Percentiles rank a stretch among this genome's conserved stretches.
phyloP scores from a whole-genome alignment of 2,329 filamentous ascomycete genomes.

The Trichoderma guizhouense region DNA sequence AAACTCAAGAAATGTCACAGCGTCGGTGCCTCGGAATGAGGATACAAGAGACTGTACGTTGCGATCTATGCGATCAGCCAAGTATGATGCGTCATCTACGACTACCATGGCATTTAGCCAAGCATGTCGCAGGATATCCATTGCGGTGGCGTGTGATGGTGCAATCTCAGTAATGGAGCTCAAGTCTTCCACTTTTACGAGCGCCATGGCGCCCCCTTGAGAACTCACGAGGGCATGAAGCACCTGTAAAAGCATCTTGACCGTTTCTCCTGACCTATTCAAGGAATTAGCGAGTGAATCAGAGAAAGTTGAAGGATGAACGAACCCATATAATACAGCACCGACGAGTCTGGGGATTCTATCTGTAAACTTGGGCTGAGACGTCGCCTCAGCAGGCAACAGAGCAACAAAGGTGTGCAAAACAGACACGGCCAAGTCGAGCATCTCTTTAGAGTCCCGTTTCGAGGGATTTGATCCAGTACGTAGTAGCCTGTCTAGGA shows the following conservation, averaged over 20 bases:
- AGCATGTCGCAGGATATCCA: constrained; percentile 54
- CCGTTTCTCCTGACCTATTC: constrained; percentile 50
- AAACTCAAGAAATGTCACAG: constrained; percentile 56
- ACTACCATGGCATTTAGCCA: constrained; percentile 50
- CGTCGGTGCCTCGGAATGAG: constrained; percentile 58
- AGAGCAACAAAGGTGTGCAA: constrained; percentile 60
- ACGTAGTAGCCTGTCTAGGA: constrained; percentile 60
- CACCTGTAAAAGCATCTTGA: constrained; percentile 52
- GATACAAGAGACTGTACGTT: constrained; percentile 48
- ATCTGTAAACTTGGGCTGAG: constrained; percentile 46
- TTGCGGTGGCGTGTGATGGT: constrained; percentile 48
- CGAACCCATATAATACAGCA: constrained; percentile 50
- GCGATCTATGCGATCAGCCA: constrained; percentile 43
- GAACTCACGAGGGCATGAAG: constrained; percentile 54
- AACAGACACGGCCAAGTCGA: constrained; percentile 60
- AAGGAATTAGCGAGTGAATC: not conserved
- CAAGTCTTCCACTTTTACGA: constrained; percentile 50
- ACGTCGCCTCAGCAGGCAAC: constrained; percentile 47
- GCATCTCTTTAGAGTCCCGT: constrained; percentile 55
- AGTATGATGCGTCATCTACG: constrained; percentile 28
- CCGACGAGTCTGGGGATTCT: constrained; percentile 53
- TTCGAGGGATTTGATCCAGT: constrained; percentile 45
- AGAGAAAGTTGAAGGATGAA: not conserved
- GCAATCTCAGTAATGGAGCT: constrained; percentile 56
- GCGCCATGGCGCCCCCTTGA: constrained; percentile 46